Base-by-base conservation (phyloP, 179 eudicot species). In the Camellia oleifera region DNA sequence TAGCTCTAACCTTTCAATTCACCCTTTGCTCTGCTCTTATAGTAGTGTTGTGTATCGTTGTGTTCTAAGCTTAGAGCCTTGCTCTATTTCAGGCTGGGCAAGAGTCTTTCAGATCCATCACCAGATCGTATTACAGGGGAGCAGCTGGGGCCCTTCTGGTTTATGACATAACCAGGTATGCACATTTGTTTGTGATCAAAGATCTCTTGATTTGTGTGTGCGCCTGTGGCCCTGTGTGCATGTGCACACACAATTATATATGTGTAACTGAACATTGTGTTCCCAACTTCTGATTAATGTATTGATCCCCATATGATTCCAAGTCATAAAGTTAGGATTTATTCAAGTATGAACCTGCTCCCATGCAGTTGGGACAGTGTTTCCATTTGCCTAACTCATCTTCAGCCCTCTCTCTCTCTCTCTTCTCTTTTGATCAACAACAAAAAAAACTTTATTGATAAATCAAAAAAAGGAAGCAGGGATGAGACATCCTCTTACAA, bases 61-160 rank as follows among this genome's bases (percentile, higher is more conserved):
- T 58, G 56, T 78, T 50, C 6, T 78, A 26, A 42, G 69, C 60
- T 14, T 48, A 26, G 50, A 67, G 4, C 50, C 23, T 69, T 8
- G 48, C 11, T 54, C 42, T 67, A n/a, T 67, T 10, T 79, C 65
- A 79, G 81, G 81, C 81, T 60, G 81, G 81, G 60, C 81, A 79
- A 79, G 81, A 79, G 69, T 79, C 76, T 50, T 79, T 79, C 77
- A 79, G 81, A 50, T 79, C 81, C 40, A 72, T 79, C 62, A 79
- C 81, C 46, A 58, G 77, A 56, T 79, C 81, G 13, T 79, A 79
- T 18, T 79, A 79, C 70, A 71, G 81, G 48, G 81, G 77, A 11
- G 81, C 81, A 42, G 81, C 81, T 45, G 81, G 81, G 58, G 81
- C 81, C 61, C 77, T 79, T 70, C 77, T 79, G 2, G 81, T 79